phyloP scores from a whole-genome alignment of 1,284 basidiomycete species.

The Rhodotorula glutinis region DNA sequence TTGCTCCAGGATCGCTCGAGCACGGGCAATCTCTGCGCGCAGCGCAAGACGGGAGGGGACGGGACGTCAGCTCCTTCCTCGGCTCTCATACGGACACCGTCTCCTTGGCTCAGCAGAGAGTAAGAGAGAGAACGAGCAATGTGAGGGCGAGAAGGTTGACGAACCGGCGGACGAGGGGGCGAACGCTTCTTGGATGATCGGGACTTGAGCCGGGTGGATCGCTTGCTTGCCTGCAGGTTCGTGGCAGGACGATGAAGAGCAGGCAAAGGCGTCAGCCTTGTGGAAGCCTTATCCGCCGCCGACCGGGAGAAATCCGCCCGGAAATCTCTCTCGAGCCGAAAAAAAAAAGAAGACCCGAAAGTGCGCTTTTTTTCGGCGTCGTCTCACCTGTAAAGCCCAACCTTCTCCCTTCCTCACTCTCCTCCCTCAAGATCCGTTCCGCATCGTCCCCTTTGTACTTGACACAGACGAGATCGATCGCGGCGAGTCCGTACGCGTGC shows the following conservation, averaged over 20 bases:
- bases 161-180: conserved; percentile 69
- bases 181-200: conserved; percentile 72
- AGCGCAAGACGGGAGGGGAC: background rate
- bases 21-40: conserved; percentile 69
- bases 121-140: background rate
- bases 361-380: no score
- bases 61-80: background rate
- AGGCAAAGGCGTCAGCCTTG: no score
- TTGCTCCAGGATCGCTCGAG: conserved; percentile 65
- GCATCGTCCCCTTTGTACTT: conserved; percentile 28
- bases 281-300: no score
- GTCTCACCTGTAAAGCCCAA: conserved; percentile 60
- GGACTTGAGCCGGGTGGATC: conserved; percentile 85
- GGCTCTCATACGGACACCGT: no score
- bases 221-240: conserved; percentile 64
- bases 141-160: background rate
- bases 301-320: no score
- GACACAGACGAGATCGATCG: conserved; percentile 73
- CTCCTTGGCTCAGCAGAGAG: no score
- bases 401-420: conserved; percentile 54
- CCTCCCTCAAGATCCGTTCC: conserved; percentile 10
- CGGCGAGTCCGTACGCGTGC: conserved; percentile 75
- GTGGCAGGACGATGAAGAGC: background rate
- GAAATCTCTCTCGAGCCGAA: no score
- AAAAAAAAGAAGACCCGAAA: background rate